Conservation (phyloP, 2,329 filamentous ascomycete species). For the Arachnomyces sp. region DNA sequence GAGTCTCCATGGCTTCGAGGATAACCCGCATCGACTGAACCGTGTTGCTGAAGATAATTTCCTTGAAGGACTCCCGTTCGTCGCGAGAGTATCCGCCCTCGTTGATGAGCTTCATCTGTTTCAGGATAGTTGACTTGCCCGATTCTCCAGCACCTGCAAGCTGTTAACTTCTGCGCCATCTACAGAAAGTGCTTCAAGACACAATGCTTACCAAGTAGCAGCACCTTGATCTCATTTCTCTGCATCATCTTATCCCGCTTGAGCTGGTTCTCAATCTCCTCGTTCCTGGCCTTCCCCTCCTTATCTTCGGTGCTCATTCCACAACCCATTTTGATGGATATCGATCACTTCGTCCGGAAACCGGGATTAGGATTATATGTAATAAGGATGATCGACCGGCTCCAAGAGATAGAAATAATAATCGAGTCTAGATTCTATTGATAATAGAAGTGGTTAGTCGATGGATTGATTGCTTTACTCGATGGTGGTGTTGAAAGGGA, state of each 20-base stretch:
- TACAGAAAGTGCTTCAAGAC: conserved; percentile 8
- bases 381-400: conserved; percentile 1
- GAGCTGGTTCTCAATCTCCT: conserved; percentile 99
- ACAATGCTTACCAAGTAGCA: conserved; percentile 72
- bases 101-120: conserved; percentile 99
- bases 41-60: conserved; percentile 65
- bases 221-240: conserved; percentile 99
- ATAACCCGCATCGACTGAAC: conserved; percentile 64
- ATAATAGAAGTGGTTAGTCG: too few relatives aligned
- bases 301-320: conserved; percentile 99
- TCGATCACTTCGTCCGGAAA: conserved; percentile 10
- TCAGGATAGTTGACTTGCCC: conserved; percentile 87
- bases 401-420: conserved; percentile 6
- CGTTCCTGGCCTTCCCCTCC: conserved; percentile 99
- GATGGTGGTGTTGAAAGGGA: too few relatives aligned
- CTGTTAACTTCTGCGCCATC: neutral
- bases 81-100: conserved; percentile 98
- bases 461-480: too few relatives aligned
- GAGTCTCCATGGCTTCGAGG: conserved; percentile 59
- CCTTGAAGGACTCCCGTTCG: conserved; percentile 61
- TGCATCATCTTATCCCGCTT: conserved; percentile 98
- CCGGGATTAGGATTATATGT: conserved; percentile 8
- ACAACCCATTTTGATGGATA: conserved; percentile 80
- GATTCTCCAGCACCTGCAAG: conserved; percentile 86
- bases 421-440: neutral